Evolutionary conservation across 176 grass and related monocot genomes (phyloP).

Genomic region (Musa beccarii): DNA sequence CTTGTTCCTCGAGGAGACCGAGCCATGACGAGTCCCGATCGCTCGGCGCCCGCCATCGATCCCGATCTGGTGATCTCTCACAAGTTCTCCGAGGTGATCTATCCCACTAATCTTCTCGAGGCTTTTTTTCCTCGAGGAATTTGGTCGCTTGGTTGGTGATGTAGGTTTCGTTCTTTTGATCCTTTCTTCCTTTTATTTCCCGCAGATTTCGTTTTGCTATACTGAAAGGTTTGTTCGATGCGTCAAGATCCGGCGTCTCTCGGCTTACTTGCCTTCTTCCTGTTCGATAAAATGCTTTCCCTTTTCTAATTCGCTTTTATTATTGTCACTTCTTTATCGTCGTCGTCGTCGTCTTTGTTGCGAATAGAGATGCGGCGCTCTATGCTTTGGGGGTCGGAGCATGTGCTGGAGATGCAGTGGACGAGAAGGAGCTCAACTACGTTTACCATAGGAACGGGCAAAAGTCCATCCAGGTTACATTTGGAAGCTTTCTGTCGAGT

Average conservation of each 20-base stretch:
- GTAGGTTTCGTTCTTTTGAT: slow-evolving; percentile 1
- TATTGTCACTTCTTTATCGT: slow-evolving; percentile 2
- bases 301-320: neutral
- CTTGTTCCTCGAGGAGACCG: no score
- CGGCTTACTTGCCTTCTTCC: neutral
- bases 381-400: slow-evolving; percentile 82
- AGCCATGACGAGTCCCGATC: slow-evolving; percentile 17
- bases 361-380: slow-evolving; percentile 60
- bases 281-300: neutral
- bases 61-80: slow-evolving; percentile 52
- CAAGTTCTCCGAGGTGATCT: slow-evolving; percentile 52
- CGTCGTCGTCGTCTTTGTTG: slow-evolving; percentile 12
- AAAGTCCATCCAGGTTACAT: slow-evolving; percentile 53
- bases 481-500: slow-evolving; percentile 1
- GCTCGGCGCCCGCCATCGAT: slow-evolving; percentile 28
- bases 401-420: slow-evolving; percentile 66
- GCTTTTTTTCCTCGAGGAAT: slow-evolving; percentile 12
- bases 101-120: slow-evolving; percentile 17
- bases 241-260: neutral
- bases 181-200: neutral
- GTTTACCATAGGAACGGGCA: slow-evolving; percentile 73
- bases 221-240: slow-evolving; percentile 49
- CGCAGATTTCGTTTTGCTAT: slow-evolving; percentile 60
- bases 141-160: neutral
- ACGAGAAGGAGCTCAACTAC: slow-evolving; percentile 79